Conservation (phyloP, 306 rosid species). For the Cucurbita pepo region DNA sequence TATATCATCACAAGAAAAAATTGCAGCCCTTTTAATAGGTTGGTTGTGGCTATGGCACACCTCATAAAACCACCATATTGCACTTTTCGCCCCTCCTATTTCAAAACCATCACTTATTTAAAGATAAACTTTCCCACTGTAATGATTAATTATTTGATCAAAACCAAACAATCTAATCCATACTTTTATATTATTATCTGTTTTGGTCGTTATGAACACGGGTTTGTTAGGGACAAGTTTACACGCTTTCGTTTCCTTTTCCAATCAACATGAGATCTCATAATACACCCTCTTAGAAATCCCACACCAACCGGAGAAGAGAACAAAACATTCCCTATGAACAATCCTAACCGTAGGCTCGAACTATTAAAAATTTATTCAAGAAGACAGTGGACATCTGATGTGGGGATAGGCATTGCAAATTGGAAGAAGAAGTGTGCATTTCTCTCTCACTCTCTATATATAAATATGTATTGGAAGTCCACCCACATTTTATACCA, state of each 20-base stretch:
- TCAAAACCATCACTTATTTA: neutral
- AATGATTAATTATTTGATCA: no score
- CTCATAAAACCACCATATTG: slow-evolving; percentile 28
- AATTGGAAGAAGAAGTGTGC: neutral
- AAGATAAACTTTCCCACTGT: neutral
- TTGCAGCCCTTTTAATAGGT: neutral
- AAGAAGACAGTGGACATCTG: slow-evolving; percentile 22
- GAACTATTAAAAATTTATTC: no score
- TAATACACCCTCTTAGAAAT: no score
- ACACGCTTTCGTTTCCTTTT: no score
- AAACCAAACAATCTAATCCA: no score
- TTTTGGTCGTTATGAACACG: no score
- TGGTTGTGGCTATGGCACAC: slow-evolving; percentile 30
- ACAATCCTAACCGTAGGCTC: no score
- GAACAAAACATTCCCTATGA: no score
- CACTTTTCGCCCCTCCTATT: neutral
- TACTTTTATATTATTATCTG: no score
- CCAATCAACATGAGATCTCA: no score
- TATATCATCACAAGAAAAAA: neutral
- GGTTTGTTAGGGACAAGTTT: no score
- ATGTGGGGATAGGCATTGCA: slow-evolving; percentile 18
- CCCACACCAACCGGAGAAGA: no score
- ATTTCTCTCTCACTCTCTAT: neutral
- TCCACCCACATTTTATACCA: slow-evolving; percentile 6
- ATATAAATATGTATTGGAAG: neutral